Percentiles rank a stretch among this genome's conserved stretches.
Conservation (phyloP, 768 basidiomycete genomes). For the Kwoniella dejecticola region DNA sequence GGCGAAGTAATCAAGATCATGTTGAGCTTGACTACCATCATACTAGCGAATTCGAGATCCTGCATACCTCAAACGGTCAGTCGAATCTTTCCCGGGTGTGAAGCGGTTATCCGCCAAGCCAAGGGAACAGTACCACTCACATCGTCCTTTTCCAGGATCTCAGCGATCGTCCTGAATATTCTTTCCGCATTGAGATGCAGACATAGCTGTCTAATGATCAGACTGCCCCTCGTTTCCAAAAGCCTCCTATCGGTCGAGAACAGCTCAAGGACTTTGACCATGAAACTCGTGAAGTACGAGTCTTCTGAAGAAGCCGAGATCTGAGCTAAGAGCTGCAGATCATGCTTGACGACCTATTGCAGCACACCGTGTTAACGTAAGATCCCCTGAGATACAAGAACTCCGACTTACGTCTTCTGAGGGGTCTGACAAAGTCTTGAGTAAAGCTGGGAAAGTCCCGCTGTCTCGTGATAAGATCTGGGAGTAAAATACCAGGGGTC, state of each 20-base stretch:
- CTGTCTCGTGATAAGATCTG: slow-evolving; percentile 96
- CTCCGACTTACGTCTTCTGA: slow-evolving; percentile 73
- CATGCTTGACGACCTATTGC: slow-evolving; percentile 87
- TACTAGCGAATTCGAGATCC: slow-evolving; percentile 97
- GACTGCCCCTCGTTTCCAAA: slow-evolving; percentile 85
- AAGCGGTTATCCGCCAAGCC: no score
- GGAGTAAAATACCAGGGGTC: neutral
- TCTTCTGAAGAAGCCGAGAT: slow-evolving; percentile 96
- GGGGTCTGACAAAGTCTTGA: slow-evolving; percentile 93
- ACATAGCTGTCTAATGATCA: slow-evolving; percentile 94
- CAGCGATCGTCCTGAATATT: slow-evolving; percentile 93
- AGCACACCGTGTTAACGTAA: no score
- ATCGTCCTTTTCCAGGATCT: slow-evolving; percentile 97
- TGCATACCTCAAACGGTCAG: slow-evolving; percentile 49
- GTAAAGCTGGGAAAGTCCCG: slow-evolving; percentile 89
- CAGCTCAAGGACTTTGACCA: slow-evolving; percentile 89
- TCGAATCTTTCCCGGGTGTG: no score
- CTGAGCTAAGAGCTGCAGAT: slow-evolving; percentile 91
- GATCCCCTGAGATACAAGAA: neutral
- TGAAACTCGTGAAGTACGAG: slow-evolving; percentile 90
- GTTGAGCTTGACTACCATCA: slow-evolving; percentile 96
- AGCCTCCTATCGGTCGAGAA: slow-evolving; percentile 92
- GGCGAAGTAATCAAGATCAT: slow-evolving; percentile 95
- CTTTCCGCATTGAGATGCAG: slow-evolving; percentile 90
- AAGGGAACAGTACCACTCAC: no score